A percentile compares a stretch with the other conserved stretches of the same genome.
These are phyloP conservation scores for Blastomyces gilchristii DNA, from an alignment of 2,329 filamentous ascomycete genomes.

Conservation along the genomic window DNA sequence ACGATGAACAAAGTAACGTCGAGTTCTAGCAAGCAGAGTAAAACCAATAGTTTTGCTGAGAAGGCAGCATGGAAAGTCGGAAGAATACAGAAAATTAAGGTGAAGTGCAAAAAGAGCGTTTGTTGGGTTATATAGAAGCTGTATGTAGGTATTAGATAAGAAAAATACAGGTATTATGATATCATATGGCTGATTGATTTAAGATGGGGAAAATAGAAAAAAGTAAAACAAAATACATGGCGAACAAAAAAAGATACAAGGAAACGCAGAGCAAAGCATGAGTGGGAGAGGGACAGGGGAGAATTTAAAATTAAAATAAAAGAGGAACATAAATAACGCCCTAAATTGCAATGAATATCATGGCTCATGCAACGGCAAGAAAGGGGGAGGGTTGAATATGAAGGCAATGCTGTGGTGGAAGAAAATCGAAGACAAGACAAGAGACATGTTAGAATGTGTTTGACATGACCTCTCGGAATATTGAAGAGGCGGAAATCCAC, in stretches of 20 bases:
- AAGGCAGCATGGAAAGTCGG: background rate
- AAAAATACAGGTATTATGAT: constrained; percentile 12
- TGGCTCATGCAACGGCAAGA: constrained; percentile 4
- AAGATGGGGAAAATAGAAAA: constrained; percentile 10
- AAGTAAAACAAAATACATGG: background rate
- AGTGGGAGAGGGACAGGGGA: background rate
- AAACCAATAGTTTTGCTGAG: background rate
- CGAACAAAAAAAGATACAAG: background rate
- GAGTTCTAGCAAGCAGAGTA: background rate
- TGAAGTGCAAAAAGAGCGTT: constrained; percentile 34
- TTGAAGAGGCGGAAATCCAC: background rate
- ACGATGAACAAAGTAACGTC: background rate
- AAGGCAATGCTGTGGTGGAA: background rate
- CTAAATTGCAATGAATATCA: constrained; percentile 6
- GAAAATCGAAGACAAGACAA: background rate
- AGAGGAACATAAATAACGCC: constrained; percentile 1
- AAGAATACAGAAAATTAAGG: constrained; percentile 13
- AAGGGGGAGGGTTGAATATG: background rate
- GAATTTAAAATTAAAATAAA: background rate
- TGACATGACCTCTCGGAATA: background rate
- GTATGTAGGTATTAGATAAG: constrained; percentile 19
- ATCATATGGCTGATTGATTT: constrained; percentile 19
- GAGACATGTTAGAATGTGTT: background rate
- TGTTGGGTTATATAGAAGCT: constrained; percentile 23
- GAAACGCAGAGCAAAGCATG: background rate